phyloP scores from a whole-genome alignment of 2,329 filamentous ascomycete species.

The Pleoardoris graminearum region DNA sequence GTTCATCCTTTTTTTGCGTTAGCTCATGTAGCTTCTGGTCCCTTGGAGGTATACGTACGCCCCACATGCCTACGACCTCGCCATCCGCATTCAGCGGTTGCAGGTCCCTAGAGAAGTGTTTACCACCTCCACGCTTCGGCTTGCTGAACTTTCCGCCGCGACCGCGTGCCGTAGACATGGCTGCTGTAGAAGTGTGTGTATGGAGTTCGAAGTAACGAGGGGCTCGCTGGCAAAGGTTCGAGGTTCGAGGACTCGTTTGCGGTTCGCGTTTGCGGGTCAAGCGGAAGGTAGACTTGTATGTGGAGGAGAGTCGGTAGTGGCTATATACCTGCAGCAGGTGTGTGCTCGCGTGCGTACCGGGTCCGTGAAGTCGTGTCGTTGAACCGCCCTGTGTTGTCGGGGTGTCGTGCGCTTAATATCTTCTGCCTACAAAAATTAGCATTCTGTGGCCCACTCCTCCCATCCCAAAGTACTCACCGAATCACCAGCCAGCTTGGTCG shows the following conservation, averaged over 20 bases:
- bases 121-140: slow-evolving; percentile 89
- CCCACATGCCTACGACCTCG: slow-evolving; percentile 88
- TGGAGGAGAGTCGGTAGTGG: neutral
- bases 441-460: neutral
- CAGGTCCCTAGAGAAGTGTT: slow-evolving; percentile 91
- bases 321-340: neutral
- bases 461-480: slow-evolving; percentile 1
- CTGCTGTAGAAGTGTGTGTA: slow-evolving; percentile 21
- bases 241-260: neutral
- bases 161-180: slow-evolving; percentile 64
- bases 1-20: slow-evolving; percentile 33
- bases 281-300: neutral
- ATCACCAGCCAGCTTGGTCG: neutral
- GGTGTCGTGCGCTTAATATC: neutral
- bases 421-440: neutral
- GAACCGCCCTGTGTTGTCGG: neutral
- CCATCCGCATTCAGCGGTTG: slow-evolving; percentile 87
- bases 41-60: slow-evolving; percentile 52
- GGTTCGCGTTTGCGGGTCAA: neutral
- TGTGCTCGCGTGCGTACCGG: neutral
- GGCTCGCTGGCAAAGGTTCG: neutral
- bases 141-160: slow-evolving; percentile 95
- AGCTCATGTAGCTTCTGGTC: slow-evolving; percentile 13
- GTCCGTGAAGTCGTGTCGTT: neutral
- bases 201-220: neutral